Percentiles rank a stretch among this genome's conserved stretches.
Evolutionary conservation across 805 yeast genomes (phyloP).

Genomic region (Candida chilensis): DNA sequence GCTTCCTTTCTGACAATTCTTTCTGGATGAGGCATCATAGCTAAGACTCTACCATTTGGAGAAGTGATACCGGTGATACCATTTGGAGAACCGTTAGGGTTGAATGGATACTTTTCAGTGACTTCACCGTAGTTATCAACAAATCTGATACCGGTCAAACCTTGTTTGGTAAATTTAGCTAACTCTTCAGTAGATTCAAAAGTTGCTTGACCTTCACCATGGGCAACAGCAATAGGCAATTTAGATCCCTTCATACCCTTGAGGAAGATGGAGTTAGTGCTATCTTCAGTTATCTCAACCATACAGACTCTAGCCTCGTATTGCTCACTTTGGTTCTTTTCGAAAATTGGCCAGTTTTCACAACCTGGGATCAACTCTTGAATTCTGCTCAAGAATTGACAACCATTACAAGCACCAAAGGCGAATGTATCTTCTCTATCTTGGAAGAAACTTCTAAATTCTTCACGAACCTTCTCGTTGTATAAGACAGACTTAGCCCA

Average conservation of each 20-base stretch:
- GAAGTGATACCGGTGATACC: slow-evolving; percentile 91
- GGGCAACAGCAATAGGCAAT: slow-evolving; percentile 96
- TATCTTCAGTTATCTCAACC: slow-evolving; percentile 63
- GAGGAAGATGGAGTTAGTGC: slow-evolving; percentile 59
- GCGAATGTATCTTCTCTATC: slow-evolving; percentile 90
- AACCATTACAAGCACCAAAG: slow-evolving; percentile 97
- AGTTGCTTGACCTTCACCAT: slow-evolving; percentile 93
- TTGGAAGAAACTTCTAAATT: slow-evolving; percentile 75
- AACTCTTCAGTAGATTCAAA: slow-evolving; percentile 42
- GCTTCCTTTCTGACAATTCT: slow-evolving; percentile 83
- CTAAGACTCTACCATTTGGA: slow-evolving; percentile 90
- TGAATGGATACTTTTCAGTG: slow-evolving; percentile 81
- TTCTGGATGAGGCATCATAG: slow-evolving; percentile 99
- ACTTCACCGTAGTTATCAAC: slow-evolving; percentile 86
- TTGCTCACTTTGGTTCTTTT: slow-evolving; percentile 85
- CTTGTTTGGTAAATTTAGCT: slow-evolving; percentile 37
- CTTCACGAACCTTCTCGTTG: slow-evolving; percentile 66
- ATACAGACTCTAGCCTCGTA: slow-evolving; percentile 92
- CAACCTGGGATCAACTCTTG: slow-evolving; percentile 87
- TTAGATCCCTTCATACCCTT: slow-evolving; percentile 89
- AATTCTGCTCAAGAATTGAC: slow-evolving; percentile 88
- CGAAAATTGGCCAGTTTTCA: slow-evolving; percentile 93
- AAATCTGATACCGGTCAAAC: slow-evolving; percentile 63
- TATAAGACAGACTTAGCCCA: slow-evolving; percentile 96
- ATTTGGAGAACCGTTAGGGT: slow-evolving; percentile 92